phyloP scores from a whole-genome alignment of 2,329 filamentous ascomycete genomes.

The Davidsoniella virescens region DNA sequence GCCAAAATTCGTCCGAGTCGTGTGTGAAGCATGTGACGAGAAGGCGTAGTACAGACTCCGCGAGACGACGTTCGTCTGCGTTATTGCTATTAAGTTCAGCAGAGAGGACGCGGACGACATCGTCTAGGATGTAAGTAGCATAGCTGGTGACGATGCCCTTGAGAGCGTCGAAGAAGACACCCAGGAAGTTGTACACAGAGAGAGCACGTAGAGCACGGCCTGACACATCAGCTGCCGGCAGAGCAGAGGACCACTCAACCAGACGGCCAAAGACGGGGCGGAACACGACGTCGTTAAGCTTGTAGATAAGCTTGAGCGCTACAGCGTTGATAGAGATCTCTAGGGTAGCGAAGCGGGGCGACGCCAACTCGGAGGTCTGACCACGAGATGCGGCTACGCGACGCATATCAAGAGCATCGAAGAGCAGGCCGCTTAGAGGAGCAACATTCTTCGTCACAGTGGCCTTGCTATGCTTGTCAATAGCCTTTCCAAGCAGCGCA shows the following conservation, averaged over 20 bases:
- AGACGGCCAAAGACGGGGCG: slow-evolving; percentile 75
- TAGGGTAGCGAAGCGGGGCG: slow-evolving; percentile 37
- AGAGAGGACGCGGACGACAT: slow-evolving; percentile 46
- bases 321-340: slow-evolving; percentile 53
- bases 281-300: slow-evolving; percentile 89
- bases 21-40: slow-evolving; percentile 65
- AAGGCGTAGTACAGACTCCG: slow-evolving; percentile 53
- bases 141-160: slow-evolving; percentile 94
- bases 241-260: slow-evolving; percentile 57
- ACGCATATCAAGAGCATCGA: slow-evolving; percentile 48
- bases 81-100: slow-evolving; percentile 25
- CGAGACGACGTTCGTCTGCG: slow-evolving; percentile 39
- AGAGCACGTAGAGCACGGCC: slow-evolving; percentile 49
- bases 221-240: slow-evolving; percentile 43
- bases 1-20: slow-evolving; percentile 94
- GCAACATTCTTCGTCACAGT: slow-evolving; percentile 60
- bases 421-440: slow-evolving; percentile 49
- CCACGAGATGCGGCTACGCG: slow-evolving; percentile 35
- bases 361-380: slow-evolving; percentile 26
- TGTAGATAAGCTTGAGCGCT: slow-evolving; percentile 81
- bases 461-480: slow-evolving; percentile 65
- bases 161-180: slow-evolving; percentile 65
- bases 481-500: slow-evolving; percentile 49
- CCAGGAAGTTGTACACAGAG: slow-evolving; percentile 67
- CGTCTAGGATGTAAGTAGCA: slow-evolving; percentile 67